Percentiles rank a stretch among this genome's conserved stretches.
These are phyloP conservation scores for Hypoxylon sp. DNA, from an alignment of 2,329 filamentous ascomycete genomes.

Conservation along the genomic window DNA sequence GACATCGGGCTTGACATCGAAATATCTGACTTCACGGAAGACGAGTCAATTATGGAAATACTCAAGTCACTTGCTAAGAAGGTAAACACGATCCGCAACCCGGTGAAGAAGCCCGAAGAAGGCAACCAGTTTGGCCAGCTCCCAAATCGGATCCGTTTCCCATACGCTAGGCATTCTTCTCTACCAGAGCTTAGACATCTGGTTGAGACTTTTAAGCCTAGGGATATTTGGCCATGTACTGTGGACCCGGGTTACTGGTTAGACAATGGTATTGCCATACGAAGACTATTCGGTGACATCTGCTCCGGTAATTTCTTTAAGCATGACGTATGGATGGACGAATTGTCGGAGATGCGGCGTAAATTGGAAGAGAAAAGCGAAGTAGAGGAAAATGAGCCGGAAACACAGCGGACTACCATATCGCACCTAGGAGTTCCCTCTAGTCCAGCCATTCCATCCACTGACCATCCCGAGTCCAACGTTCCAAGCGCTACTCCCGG, in stretches of 20 bases:
- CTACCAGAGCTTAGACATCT: conserved; percentile 83
- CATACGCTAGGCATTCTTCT: conserved; percentile 91
- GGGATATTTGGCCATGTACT: conserved; percentile 87
- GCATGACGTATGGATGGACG: conserved; percentile 75
- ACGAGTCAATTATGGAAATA: conserved; percentile 30
- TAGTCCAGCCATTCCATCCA: conserved; percentile 13
- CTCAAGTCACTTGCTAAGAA: conserved; percentile 41
- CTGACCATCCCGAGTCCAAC: not conserved
- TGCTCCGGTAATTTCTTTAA: conserved; percentile 74
- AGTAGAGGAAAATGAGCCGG: conserved; percentile 38
- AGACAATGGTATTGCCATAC: conserved; percentile 72
- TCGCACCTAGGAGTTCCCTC: not conserved
- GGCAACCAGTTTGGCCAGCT: conserved; percentile 45
- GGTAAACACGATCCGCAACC: conserved; percentile 33
- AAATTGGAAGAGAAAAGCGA: conserved; percentile 11
- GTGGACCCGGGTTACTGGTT: conserved; percentile 75
- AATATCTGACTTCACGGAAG: conserved; percentile 49
- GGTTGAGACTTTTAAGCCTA: conserved; percentile 76
- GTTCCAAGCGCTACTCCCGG: not conserved
- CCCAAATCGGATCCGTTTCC: conserved; percentile 72
- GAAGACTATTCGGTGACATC: conserved; percentile 77
- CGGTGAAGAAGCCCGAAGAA: conserved; percentile 29
- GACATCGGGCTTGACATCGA: conserved; percentile 56
- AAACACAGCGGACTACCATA: conserved; percentile 32
- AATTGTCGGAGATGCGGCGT: conserved; percentile 15